A percentile compares a stretch with the other conserved stretches of the same genome.
phyloP scores from a whole-genome alignment of 371 early-diverging fungal species.

The Mucor mucedo region DNA sequence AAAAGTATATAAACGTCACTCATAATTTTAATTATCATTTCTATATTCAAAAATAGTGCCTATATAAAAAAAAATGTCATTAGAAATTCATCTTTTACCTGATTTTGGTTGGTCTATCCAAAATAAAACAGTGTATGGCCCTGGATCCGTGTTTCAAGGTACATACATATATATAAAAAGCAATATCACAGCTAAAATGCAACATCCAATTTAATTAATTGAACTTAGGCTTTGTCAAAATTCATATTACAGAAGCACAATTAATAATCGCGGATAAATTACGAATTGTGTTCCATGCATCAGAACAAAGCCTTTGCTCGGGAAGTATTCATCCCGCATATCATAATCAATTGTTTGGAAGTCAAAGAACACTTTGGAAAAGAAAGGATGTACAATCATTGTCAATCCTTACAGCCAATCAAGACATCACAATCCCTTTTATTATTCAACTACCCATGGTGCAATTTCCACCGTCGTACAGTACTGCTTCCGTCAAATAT shows the following conservation, averaged over 20 bases:
- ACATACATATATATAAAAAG: neutral
- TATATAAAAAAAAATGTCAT: conserved; percentile 3
- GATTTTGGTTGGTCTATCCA: conserved; percentile 28
- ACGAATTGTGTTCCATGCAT: conserved; percentile 25
- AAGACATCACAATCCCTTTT: conserved; percentile 17
- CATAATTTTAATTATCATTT: no score
- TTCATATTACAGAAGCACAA: conserved; percentile 8
- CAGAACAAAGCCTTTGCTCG: conserved; percentile 3
- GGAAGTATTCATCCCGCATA: conserved; percentile 5
- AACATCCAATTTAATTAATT: no score
- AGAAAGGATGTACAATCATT: neutral
- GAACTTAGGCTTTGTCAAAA: conserved; percentile 5
- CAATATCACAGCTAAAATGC: no score
- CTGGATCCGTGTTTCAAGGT: conserved; percentile 40
- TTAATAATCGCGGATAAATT: conserved; percentile 13
- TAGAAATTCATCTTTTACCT: conserved; percentile 20
- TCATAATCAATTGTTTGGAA: conserved; percentile 19
- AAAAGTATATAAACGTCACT: no score
- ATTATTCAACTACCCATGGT: conserved; percentile 28
- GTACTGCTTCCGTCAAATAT: conserved; percentile 5
- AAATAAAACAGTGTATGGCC: conserved; percentile 20
- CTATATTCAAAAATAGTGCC: no score
- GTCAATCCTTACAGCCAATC: neutral
- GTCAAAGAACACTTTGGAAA: conserved; percentile 20
- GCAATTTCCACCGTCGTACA: conserved; percentile 26